These are phyloP conservation scores for Paratinospora sagittata DNA, from an alignment of 164 flowering plant genomes.

Conservation along the genomic window DNA sequence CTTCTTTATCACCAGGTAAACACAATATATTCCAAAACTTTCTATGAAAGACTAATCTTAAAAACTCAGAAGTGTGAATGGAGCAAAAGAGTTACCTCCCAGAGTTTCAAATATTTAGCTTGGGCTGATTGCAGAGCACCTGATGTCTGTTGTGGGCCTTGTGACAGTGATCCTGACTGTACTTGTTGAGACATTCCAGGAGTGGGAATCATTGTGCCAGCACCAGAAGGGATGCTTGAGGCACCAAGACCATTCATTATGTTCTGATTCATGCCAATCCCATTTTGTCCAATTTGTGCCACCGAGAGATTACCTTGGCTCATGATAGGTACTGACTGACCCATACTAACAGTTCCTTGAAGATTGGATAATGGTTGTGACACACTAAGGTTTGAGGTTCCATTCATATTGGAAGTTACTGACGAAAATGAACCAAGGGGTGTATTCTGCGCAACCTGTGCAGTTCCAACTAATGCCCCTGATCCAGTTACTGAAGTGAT, in stretches of 20 bases:
- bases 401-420: slow-evolving; percentile 49
- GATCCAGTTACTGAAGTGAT: slow-evolving; percentile 49
- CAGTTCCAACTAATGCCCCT: slow-evolving; percentile 47
- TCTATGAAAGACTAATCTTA: too few species aligned
- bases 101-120: slow-evolving; percentile 83
- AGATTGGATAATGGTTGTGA: slow-evolving; percentile 60
- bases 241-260: slow-evolving; percentile 47
- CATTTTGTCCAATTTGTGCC: slow-evolving; percentile 61
- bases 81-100: slow-evolving; percentile 62
- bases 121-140: slow-evolving; percentile 50
- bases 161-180: slow-evolving; percentile 47
- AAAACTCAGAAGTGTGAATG: neutral
- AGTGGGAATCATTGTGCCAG: slow-evolving; percentile 82
- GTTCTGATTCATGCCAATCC: slow-evolving; percentile 60
- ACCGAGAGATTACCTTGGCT: slow-evolving; percentile 66
- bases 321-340: slow-evolving; percentile 53
- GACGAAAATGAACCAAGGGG: slow-evolving; percentile 49
- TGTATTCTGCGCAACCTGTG: slow-evolving; percentile 53
- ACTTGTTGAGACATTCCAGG: slow-evolving; percentile 75
- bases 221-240: slow-evolving; percentile 51
- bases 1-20: too few species aligned
- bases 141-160: slow-evolving; percentile 42
- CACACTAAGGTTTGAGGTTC: slow-evolving; percentile 51
- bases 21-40: too few species aligned
- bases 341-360: slow-evolving; percentile 59